Evolutionary conservation across 805 yeast genomes (phyloP).

Genomic region (Myxozyma monticola): DNA sequence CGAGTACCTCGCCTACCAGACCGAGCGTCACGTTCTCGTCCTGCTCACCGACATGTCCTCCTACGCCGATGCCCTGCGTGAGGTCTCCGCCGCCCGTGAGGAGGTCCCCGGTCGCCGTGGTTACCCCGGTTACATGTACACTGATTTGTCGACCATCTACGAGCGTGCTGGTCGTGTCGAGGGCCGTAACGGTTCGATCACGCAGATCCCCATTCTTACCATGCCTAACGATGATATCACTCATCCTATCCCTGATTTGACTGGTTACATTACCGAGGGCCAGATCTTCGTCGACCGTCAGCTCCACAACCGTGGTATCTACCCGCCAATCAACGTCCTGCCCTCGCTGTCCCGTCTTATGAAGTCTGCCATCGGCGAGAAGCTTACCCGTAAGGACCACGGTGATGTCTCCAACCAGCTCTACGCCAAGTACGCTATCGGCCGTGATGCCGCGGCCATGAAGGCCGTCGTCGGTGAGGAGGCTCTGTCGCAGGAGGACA

Average conservation of each 20-base stretch:
- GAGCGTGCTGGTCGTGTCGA: conserved; percentile 99
- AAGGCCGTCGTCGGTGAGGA: conserved; percentile 99
- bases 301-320: conserved; percentile 91
- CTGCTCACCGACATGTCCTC: conserved; percentile 99
- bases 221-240: conserved; percentile 99
- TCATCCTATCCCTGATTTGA: conserved; percentile 99
- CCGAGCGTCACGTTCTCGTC: conserved; percentile 98
- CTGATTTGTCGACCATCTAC: conserved; percentile 97
- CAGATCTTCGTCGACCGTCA: conserved; percentile 98
- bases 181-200: conserved; percentile 98
- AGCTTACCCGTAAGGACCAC: conserved; percentile 99
- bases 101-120: conserved; percentile 99
- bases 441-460: conserved; percentile 99
- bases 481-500: conserved; percentile 96
- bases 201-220: conserved; percentile 97
- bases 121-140: conserved; percentile 99
- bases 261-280: conserved; percentile 99
- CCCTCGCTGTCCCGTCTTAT: conserved; percentile 97
- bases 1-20: conserved; percentile 97
- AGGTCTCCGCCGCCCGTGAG: conserved; percentile 99
- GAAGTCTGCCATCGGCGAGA: conserved; percentile 99
- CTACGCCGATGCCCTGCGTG: conserved; percentile 99
- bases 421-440: conserved; percentile 98
- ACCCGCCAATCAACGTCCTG: conserved; percentile 97
- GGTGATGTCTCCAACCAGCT: conserved; percentile 99